phyloP scores from a whole-genome alignment of 108 stramenopile species.

The Skeletonema costatum region DNA sequence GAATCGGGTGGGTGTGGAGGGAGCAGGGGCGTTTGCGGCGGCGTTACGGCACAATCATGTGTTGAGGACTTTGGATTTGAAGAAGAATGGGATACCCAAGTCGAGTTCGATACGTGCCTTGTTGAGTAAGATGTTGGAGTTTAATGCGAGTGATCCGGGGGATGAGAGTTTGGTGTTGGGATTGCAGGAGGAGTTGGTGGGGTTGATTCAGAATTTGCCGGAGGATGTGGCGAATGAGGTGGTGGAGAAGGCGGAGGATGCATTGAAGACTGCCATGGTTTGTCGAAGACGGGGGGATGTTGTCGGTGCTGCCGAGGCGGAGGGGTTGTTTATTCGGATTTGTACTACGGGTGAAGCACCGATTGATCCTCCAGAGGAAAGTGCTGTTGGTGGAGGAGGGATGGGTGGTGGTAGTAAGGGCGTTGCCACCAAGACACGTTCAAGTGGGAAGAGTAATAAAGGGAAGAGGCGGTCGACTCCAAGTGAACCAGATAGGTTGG shows the following conservation, averaged over 20 bases:
- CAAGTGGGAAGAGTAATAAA: not conserved
- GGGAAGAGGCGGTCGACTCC: not conserved
- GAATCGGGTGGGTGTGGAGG: constrained; percentile 42
- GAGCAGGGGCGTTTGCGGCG: constrained; percentile 43
- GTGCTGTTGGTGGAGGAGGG: not conserved
- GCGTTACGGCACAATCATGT: constrained; percentile 47
- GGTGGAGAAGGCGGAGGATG: constrained; percentile 41
- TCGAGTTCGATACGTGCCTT: constrained; percentile 37
- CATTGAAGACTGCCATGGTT: constrained; percentile 39
- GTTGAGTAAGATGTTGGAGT: constrained; percentile 46
- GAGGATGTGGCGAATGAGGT: constrained; percentile 37
- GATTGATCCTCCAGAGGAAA: constrained; percentile 25
- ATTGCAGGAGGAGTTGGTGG: constrained; percentile 36
- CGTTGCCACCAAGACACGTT: not conserved
- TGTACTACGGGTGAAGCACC: constrained; percentile 42
- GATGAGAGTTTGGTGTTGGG: constrained; percentile 42
- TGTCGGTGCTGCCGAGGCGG: constrained; percentile 45
- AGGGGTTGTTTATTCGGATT: constrained; percentile 46
- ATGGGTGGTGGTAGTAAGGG: not conserved
- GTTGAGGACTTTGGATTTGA: constrained; percentile 34
- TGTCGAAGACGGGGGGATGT: constrained; percentile 38
- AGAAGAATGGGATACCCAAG: constrained; percentile 40
- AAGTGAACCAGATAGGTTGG: not conserved
- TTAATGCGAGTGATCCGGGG: constrained; percentile 41
- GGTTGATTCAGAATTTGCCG: constrained; percentile 26